A percentile compares a stretch with the other conserved stretches of the same genome.
Evolutionary conservation across 2,329 filamentous ascomycete genomes (phyloP).

Genomic region (Xylariaceae sp.): DNA sequence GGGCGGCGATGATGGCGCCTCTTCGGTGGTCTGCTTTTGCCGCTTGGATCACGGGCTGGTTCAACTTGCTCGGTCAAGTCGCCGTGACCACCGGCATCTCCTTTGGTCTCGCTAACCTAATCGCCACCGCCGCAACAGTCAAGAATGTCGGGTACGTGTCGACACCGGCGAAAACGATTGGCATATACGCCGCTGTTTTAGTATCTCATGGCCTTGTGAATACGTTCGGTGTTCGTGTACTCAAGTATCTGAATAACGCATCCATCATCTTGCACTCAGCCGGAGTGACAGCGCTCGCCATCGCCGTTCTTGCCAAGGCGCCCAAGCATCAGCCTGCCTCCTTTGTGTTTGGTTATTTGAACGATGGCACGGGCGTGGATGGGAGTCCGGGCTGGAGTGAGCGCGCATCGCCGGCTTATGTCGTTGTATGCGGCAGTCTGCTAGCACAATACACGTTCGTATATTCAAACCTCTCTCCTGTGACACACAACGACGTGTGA

Average conservation of each 20-base stretch:
- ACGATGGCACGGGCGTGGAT: conserved; percentile 57
- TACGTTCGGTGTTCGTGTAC: conserved; percentile 61
- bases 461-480: neutral
- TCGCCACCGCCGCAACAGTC: conserved; percentile 46
- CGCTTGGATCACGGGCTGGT: conserved; percentile 51
- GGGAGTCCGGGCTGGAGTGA: conserved; percentile 55
- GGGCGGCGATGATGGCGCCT: conserved; percentile 63
- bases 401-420: conserved; percentile 59
- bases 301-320: conserved; percentile 62
- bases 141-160: conserved; percentile 46
- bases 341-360: conserved; percentile 60
- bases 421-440: conserved; percentile 59
- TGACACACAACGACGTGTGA: neutral
- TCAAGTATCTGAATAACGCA: conserved; percentile 62
- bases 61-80: conserved; percentile 49
- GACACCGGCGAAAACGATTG: conserved; percentile 56
- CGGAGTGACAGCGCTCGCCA: conserved; percentile 58
- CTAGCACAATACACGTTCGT: conserved; percentile 53
- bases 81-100: conserved; percentile 51
- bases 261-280: conserved; percentile 61
- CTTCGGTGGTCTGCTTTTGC: conserved; percentile 46
- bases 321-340: conserved; percentile 60
- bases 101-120: conserved; percentile 48
- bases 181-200: conserved; percentile 65
- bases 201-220: conserved; percentile 61